Evolutionary conservation across 2,329 filamentous ascomycete genomes (phyloP).

Genomic region (Tolypocladium album): DNA sequence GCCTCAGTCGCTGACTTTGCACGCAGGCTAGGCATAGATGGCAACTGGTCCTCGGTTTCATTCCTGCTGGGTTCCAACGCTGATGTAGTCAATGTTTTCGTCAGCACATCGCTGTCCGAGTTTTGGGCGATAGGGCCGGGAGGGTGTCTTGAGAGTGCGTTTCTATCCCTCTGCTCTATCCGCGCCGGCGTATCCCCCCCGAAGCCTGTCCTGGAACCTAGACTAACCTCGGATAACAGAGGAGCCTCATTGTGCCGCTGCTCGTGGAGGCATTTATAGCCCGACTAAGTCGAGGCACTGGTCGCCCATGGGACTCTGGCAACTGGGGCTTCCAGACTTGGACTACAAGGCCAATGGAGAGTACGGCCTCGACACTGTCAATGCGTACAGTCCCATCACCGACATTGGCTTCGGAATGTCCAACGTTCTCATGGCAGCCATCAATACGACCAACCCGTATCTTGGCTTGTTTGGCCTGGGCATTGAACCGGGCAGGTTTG

Average conservation of each 20-base stretch:
- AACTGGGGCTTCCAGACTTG: conserved; percentile 48
- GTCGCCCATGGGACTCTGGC: conserved; percentile 47
- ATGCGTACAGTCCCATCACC: conserved; percentile 26
- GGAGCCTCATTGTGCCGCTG: conserved; percentile 41
- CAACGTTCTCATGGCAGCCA: conserved; percentile 35
- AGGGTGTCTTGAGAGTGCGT: conserved; percentile 42
- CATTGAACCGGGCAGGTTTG: conserved; percentile 42
- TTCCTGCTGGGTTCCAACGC: conserved; percentile 35
- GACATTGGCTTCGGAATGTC: conserved; percentile 29
- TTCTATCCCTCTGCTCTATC: not conserved
- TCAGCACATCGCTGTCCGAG: conserved; percentile 60
- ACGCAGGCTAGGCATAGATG: conserved; percentile 53
- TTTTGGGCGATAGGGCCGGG: conserved; percentile 55
- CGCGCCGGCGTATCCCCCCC: not conserved
- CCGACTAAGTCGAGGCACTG: conserved; percentile 43
- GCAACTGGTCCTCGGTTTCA: conserved; percentile 60
- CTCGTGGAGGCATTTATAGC: conserved; percentile 50
- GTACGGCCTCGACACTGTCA: conserved; percentile 47
- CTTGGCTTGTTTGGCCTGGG: conserved; percentile 47
- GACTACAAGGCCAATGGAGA: conserved; percentile 49
- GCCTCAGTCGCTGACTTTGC: not conserved
- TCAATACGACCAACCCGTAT: conserved; percentile 46
- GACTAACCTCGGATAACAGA: conserved; percentile 16
- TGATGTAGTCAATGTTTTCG: conserved; percentile 27
- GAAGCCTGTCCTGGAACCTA: not conserved